phyloP scores from a whole-genome alignment of 805 yeast species.

The Groenewaldozyma salmanticensis region DNA sequence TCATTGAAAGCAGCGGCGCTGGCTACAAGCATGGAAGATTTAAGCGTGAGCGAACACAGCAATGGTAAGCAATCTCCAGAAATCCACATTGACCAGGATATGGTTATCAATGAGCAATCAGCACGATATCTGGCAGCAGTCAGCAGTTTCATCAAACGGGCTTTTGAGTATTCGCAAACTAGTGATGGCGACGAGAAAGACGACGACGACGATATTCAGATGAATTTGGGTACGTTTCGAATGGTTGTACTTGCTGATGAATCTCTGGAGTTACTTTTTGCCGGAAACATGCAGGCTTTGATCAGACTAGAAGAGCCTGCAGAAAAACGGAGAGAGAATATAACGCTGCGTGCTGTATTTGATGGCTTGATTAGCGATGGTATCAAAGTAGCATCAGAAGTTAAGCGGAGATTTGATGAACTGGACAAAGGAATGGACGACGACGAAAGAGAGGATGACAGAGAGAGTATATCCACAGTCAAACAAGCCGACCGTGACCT shows the following conservation, averaged over 20 bases:
- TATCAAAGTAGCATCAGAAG: slow-evolving; percentile 79
- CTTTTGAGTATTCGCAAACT: slow-evolving; percentile 84
- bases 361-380: slow-evolving; percentile 91
- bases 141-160: slow-evolving; percentile 73
- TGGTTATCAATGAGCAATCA: slow-evolving; percentile 24
- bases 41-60: no score
- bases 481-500: slow-evolving; percentile 26
- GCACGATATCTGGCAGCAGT: slow-evolving; percentile 73
- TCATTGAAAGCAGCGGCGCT: slow-evolving; percentile 1
- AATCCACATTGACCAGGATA: slow-evolving; percentile 48
- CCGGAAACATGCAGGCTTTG: slow-evolving; percentile 54
- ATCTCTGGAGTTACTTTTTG: slow-evolving; percentile 78
- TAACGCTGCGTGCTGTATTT: slow-evolving; percentile 66
- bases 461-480: slow-evolving; percentile 21
- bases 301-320: slow-evolving; percentile 47
- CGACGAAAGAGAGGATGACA: slow-evolving; percentile 25
- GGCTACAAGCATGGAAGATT: slow-evolving; percentile 3
- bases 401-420: slow-evolving; percentile 73
- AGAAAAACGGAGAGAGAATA: slow-evolving; percentile 16
- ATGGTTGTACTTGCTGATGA: slow-evolving; percentile 94
- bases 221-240: slow-evolving; percentile 80
- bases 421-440: slow-evolving; percentile 23
- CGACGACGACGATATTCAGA: slow-evolving; percentile 50
- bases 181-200: slow-evolving; percentile 28
- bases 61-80: not conserved